Base-by-base conservation (phyloP, 805 yeast species). In the Candida stauntonica region DNA sequence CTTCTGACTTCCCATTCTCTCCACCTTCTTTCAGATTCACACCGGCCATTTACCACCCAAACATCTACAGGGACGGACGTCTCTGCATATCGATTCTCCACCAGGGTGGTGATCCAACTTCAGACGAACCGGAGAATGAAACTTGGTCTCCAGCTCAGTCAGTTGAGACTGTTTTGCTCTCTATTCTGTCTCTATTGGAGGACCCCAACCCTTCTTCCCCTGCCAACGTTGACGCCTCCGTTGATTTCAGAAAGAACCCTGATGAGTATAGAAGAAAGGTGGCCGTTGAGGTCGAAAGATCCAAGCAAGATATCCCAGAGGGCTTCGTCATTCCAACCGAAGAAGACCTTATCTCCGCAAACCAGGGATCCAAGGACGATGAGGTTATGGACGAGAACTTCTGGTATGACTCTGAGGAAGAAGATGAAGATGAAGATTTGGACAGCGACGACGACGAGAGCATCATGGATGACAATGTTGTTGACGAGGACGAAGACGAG, bases 141-240 rank as follows among this genome's bases (percentile, higher is more conserved):
- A 88, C 95, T 15, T 88, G 97, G 97, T 77, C 85, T 16, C 94
- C 89, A 3, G 93, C 86, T 3, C 96, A 89, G 66, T 82, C 93
- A 17, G 97, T 87, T 8, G 97, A 91, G 63, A 71, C 85, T 23
- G 96, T 91, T 8, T 73, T 91, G 54, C 83, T 91, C 39, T 85
- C 95, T 24, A 89, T 91, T 48, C 84, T 91, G 15, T 87, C 96
- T 7, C 72, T 91, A 36, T 72, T 91, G 52, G 95, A 88, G 55
- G 97, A 91, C 61, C 98, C 98, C 38, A 91, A 91, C 64, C 81
- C 86, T 42, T 76, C 79, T 44, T 86, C 96, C 1, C 97, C 98
- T 6, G 98, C 98, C 5, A 91, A 91, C 61, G 89, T 91, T 35
- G 98, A 91, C 61, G 98, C 98, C 14, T 85, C 95, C 15, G 87